Conservation (phyloP, 805 yeast genomes). For the Kazachstania bromeliacearum region DNA sequence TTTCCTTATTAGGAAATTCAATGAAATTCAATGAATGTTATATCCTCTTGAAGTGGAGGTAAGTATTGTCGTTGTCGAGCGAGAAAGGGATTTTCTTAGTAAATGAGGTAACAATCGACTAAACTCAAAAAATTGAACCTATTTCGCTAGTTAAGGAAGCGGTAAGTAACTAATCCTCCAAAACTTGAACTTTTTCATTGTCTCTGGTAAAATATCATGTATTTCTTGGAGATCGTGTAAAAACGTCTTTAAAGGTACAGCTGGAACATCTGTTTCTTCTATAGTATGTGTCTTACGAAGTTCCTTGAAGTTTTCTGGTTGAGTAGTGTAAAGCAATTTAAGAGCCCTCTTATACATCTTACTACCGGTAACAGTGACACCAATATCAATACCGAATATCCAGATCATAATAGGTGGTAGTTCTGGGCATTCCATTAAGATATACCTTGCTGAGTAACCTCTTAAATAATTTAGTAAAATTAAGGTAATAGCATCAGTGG, state of each 20-base stretch:
- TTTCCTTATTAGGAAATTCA: no score
- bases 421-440: slow-evolving; percentile 9
- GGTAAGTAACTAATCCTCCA: slow-evolving; percentile 21
- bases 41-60: no score
- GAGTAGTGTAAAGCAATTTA: slow-evolving; percentile 19
- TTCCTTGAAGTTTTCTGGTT: neutral
- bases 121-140: no score
- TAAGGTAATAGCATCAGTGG: slow-evolving; percentile 17
- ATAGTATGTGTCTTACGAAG: slow-evolving; percentile 9
- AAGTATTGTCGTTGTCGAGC: no score
- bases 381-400: slow-evolving; percentile 22
- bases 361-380: slow-evolving; percentile 10
- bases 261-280: slow-evolving; percentile 12
- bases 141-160: no score
- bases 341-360: slow-evolving; percentile 10
- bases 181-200: slow-evolving; percentile 5
- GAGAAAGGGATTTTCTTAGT: no score
- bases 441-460: slow-evolving; percentile 19
- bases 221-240: slow-evolving; percentile 4
- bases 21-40: no score
- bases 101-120: no score
- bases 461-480: slow-evolving; percentile 14
- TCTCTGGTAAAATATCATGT: slow-evolving; percentile 9
- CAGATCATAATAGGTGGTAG: slow-evolving; percentile 13
- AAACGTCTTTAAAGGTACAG: slow-evolving; percentile 13